Percentiles rank a stretch among this genome's conserved stretches.
Conservation (phyloP, 768 basidiomycete genomes). For the Podaxis sp. region DNA sequence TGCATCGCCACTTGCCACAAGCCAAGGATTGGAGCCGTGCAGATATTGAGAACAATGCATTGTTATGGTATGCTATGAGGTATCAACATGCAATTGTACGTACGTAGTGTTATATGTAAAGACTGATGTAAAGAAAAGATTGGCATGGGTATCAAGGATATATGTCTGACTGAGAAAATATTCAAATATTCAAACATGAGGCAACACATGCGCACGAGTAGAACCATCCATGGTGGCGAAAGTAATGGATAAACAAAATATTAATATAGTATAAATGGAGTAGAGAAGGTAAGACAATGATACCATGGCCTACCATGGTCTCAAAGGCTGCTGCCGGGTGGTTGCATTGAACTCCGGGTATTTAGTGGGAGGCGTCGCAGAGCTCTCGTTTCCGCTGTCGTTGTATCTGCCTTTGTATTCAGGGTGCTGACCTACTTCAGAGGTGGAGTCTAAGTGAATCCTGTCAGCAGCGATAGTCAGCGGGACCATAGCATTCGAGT, state of each 20-base stretch:
- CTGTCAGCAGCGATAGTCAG: conserved; percentile 14
- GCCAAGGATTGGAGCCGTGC: not conserved
- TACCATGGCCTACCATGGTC: conserved; percentile 6
- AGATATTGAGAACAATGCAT: not conserved
- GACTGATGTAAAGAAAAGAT: not conserved
- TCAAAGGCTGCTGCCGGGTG: conserved; percentile 5
- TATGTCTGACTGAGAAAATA: conserved; percentile 5
- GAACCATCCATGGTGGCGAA: not conserved
- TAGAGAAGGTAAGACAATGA: not conserved
- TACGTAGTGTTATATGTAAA: not conserved
- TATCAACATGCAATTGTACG: conserved; percentile 15
- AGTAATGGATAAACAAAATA: not conserved
- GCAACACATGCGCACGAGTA: not conserved
- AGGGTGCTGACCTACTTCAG: conserved; percentile 1
- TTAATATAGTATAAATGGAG: not conserved
- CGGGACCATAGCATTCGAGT: conserved; percentile 1
- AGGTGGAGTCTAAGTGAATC: conserved; percentile 8
- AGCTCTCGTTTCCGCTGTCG: conserved; percentile 1
- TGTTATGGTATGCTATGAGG: conserved; percentile 13
- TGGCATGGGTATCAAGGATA: conserved; percentile 13
- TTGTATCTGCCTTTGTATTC: conserved; percentile 3
- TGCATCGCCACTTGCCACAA: not conserved
- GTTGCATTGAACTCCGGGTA: not conserved
- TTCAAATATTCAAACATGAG: not conserved
- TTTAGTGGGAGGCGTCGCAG: conserved; percentile 1